Evolutionary conservation across 2,329 filamentous ascomycete genomes (phyloP).

Genomic region (Rhynchosporium secalis): DNA sequence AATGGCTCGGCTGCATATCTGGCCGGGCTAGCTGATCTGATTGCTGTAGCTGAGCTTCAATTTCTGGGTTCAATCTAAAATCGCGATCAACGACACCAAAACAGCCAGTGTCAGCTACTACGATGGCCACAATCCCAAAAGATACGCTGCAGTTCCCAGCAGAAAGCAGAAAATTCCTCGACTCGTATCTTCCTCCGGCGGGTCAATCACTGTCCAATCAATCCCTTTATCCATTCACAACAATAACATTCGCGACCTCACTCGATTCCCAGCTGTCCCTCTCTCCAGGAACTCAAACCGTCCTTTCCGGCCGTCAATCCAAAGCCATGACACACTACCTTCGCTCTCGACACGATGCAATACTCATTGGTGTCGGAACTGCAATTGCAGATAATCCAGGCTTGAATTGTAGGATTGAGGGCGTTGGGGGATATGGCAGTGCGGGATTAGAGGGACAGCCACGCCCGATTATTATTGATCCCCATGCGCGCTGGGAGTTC

Average conservation of each 20-base stretch:
- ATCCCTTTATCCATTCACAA: conserved; percentile 14
- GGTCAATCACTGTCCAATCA: not conserved
- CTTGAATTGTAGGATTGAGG: conserved; percentile 66
- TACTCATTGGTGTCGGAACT: conserved; percentile 82
- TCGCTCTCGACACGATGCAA: conserved; percentile 78
- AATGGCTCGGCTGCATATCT: not conserved
- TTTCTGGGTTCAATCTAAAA: not conserved
- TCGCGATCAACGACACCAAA: not conserved
- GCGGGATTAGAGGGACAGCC: conserved; percentile 62
- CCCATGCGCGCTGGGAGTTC: conserved; percentile 67
- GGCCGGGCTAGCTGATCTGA: not conserved
- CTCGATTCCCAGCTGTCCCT: conserved; percentile 66
- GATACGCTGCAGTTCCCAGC: conserved; percentile 15
- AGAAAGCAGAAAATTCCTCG: conserved; percentile 12
- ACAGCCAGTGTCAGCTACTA: not conserved
- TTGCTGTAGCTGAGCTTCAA: too few relatives aligned
- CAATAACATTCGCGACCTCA: conserved; percentile 77
- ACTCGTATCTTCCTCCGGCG: conserved; percentile 6
- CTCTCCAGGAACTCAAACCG: conserved; percentile 70
- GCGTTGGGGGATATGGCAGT: conserved; percentile 40
- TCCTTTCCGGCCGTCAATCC: conserved; percentile 76
- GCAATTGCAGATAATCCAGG: conserved; percentile 82
- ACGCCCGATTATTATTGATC: conserved; percentile 80
- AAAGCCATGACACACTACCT: conserved; percentile 95
- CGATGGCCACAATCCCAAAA: conserved; percentile 8